phyloP scores from a whole-genome alignment of 148 eudicot species.

The Rhododendron simsii region DNA sequence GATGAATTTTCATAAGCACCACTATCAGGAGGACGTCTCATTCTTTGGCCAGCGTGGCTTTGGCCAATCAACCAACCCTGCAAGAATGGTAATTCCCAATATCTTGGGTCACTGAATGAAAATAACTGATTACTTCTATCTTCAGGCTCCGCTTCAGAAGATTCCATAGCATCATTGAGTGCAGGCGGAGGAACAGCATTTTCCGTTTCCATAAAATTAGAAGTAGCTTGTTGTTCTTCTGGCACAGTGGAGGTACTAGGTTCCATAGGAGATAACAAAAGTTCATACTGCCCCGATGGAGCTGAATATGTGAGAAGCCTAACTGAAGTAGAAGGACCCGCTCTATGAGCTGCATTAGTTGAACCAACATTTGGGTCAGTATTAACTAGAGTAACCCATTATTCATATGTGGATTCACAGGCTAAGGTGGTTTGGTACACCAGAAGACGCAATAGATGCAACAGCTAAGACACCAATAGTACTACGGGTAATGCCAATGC shows the following conservation, averaged over 20 bases:
- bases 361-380: conserved; percentile 38
- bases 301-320: conserved; percentile 91
- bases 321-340: conserved; percentile 66
- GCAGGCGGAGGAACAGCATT: conserved; percentile 33
- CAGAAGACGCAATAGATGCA: background rate
- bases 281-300: conserved; percentile 92
- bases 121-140: conserved; percentile 63
- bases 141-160: conserved; percentile 57
- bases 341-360: conserved; percentile 44
- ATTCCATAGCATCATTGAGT: conserved; percentile 58
- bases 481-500: background rate
- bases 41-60: conserved; percentile 85
- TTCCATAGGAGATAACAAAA: conserved; percentile 74
- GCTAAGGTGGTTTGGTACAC: background rate
- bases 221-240: conserved; percentile 42
- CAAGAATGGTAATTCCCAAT: conserved; percentile 90
- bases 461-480: background rate
- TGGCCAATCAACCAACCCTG: conserved; percentile 99
- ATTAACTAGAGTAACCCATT: background rate
- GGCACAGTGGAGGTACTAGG: conserved; percentile 36
- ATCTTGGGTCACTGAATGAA: conserved; percentile 71
- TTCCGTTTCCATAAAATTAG: conserved; percentile 41
- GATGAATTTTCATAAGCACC: conserved; percentile 40
- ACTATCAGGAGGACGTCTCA: conserved; percentile 46
- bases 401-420: background rate